Evolutionary conservation across 2,329 filamentous ascomycete species (phyloP).

Genomic region (Paracoccidioides lutzii): DNA sequence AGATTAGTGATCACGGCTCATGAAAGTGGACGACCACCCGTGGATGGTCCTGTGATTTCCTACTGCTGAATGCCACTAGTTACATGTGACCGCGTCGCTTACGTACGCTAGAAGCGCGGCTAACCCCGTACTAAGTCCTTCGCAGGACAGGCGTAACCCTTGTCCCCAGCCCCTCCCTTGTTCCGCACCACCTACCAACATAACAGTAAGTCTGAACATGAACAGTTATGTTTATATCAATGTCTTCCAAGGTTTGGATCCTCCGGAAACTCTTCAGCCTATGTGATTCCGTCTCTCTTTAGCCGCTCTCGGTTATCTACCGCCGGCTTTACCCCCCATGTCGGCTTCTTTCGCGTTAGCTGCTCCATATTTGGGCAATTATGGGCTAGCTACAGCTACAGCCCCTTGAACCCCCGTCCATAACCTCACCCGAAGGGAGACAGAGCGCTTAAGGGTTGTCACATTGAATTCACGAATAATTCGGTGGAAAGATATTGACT

Average conservation of each 20-base stretch:
- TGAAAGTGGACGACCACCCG: no score
- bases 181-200: background rate
- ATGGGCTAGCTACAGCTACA: background rate
- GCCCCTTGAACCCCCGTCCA: background rate
- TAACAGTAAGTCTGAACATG: background rate
- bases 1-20: no score
- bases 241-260: no score
- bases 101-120: background rate
- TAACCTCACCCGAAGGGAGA: background rate
- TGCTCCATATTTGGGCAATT: background rate
- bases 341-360: background rate
- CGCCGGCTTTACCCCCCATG: background rate
- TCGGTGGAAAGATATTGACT: background rate
- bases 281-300: background rate
- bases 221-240: background rate
- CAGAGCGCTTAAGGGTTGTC: constrained; percentile 4
- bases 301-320: background rate
- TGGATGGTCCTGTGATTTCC: no score
- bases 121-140: background rate
- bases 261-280: background rate
- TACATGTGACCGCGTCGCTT: background rate
- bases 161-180: background rate
- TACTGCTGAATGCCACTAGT: background rate
- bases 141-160: background rate
- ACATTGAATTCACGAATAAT: constrained; percentile 5